Evolutionary conservation across 257 asterid genomes (phyloP), one percentile per base, ranked within the genome.

Genomic region (Parsonsia alboflavescens): DNA sequence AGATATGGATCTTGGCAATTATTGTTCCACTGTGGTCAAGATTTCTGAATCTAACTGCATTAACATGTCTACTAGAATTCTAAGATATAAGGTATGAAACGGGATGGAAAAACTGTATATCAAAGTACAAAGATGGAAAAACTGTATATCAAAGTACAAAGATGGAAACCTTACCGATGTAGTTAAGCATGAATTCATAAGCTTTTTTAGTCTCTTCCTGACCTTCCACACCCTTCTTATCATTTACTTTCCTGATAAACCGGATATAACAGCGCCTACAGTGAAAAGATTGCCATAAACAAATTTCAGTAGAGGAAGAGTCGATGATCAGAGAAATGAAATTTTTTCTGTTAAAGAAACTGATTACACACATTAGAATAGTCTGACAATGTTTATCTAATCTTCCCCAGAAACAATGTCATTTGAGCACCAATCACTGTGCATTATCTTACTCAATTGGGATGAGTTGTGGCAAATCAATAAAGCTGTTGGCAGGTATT

Each of bases 241-340:
- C 99, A 75, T 95, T 89, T 72, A 90, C 86, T 78, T 91, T 95
- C 81, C 96, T 86, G 73, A 95, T 89, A 82, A 90, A 95, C 54
- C 92, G 96, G 75, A 95, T 95, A 84, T 95, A 95, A 83, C 98
- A 90, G 71, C 96, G 93, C 99, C 99, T 95, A 86, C 80, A 84
- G 70, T 74, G 63, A 69, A 75, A 69, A 10, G 33, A 71, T 61
- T 48, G 36, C 65, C 73, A 57, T 46, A 75, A 71, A 76, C 57
- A 64, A 64, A 70, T 66, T 39, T 77, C 59, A 79, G 42, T 13
- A 70, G 52, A 74, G 70, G 13, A 46, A 63, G 12, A n/a, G 22
- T 22, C 42, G 46, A 78, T n/a, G 19, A 68, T 48, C 39, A 44
- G 61, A 66, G 52, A 53, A 69, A 72, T 67, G 12, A 10, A 73